phyloP scores from a whole-genome alignment of 1,284 basidiomycete species.

The Tranzscheliella williamsii region DNA sequence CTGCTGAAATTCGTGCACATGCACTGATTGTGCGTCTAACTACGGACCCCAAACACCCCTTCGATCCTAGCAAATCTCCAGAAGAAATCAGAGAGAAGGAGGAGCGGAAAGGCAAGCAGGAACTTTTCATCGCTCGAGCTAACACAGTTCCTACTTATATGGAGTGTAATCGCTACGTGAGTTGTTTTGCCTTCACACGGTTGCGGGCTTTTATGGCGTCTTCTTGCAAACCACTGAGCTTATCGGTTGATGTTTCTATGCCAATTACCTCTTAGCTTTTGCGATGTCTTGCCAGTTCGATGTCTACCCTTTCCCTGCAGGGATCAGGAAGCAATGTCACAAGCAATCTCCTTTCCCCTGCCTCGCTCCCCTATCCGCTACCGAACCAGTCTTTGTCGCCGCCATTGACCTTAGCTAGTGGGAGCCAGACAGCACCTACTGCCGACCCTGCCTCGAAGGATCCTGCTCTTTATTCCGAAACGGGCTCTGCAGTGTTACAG shows the following conservation, averaged over 20 bases:
- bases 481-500: no score
- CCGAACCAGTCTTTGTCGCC: conserved; percentile 21
- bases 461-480: no score
- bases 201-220: no score
- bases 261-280: conserved; percentile 8
- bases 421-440: no score
- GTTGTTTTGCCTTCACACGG: no score
- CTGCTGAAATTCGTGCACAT: conserved; percentile 18
- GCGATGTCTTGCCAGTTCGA: conserved; percentile 11
- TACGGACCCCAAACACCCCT: conserved; percentile 23
- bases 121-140: conserved; percentile 73
- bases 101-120: conserved; percentile 27
- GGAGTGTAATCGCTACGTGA: conserved; percentile 78
- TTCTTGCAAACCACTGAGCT: no score
- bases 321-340: no score
- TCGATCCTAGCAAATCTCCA: conserved; percentile 19
- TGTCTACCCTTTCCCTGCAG: no score
- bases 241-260: not conserved
- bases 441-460: no score
- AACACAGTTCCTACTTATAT: conserved; percentile 82
- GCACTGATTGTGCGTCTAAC: conserved; percentile 32
- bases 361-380: conserved; percentile 31
- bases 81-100: conserved; percentile 29
- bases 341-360: conserved; percentile 1
- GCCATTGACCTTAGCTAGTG: not conserved